Evolutionary conservation across 495 filamentous ascomycete genomes (phyloP).

Genomic region (Aspergillus sclerotiicarbonarius): DNA sequence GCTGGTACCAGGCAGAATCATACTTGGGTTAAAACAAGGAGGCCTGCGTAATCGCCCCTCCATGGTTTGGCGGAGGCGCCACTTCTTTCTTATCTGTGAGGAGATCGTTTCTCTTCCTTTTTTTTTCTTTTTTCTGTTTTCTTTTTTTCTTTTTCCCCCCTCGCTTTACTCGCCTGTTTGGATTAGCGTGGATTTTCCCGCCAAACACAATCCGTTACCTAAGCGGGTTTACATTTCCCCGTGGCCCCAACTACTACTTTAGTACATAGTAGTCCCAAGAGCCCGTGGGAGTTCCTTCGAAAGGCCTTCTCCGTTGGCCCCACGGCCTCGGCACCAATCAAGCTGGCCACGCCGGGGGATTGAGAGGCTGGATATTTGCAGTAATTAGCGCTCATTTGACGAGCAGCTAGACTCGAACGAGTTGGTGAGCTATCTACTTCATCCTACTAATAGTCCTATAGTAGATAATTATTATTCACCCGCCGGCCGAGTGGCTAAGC

Average conservation of each 20-base stretch:
- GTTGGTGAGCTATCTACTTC: background rate
- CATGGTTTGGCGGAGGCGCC: constrained; percentile 1
- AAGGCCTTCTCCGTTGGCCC: too few relatives aligned
- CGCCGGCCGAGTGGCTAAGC: background rate
- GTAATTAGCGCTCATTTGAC: background rate
- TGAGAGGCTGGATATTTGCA: background rate
- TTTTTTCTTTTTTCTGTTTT: background rate
- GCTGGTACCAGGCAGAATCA: background rate
- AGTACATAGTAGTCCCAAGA: background rate
- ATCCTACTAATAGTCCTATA: too few relatives aligned
- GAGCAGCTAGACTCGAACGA: background rate
- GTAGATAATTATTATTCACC: too few relatives aligned
- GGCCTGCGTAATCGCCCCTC: constrained; percentile 12
- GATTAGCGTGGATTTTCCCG: background rate
- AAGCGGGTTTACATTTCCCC: background rate
- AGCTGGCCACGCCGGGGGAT: background rate
- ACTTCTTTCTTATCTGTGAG: constrained; percentile 4
- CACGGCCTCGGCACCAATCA: background rate
- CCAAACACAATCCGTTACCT: background rate
- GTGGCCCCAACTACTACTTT: too few relatives aligned
- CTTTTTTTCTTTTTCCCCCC: background rate
- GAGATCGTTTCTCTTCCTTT: background rate
- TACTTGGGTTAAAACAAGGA: background rate
- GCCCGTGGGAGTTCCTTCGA: background rate
- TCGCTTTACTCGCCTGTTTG: background rate